Conservation (phyloP, 495 filamentous ascomycete genomes). For the Aspergillus avenaceus region DNA sequence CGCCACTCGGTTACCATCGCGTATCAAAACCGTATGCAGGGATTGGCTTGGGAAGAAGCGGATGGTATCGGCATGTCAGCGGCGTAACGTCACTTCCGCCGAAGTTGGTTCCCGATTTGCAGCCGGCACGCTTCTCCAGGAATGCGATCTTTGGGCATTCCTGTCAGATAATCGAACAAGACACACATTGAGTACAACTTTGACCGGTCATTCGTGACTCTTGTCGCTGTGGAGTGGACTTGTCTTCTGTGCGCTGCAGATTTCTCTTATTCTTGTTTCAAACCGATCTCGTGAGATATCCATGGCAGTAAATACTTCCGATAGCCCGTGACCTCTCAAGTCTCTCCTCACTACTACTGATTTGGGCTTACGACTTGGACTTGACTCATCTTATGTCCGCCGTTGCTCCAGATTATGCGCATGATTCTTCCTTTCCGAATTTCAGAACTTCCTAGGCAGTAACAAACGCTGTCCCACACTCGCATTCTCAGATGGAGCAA, state of each 20-base stretch:
- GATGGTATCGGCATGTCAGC: constrained; percentile 40
- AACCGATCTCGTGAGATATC: constrained; percentile 1
- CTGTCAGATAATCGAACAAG: constrained; percentile 1
- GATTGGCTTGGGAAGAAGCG: constrained; percentile 1
- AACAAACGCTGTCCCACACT: constrained; percentile 18
- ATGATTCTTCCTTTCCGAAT: constrained; percentile 10
- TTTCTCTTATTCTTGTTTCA: background rate
- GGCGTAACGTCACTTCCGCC: constrained; percentile 20
- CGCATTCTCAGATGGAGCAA: constrained; percentile 31
- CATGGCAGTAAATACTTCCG: constrained; percentile 25
- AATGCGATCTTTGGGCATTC: constrained; percentile 6
- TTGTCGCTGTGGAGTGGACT: background rate
- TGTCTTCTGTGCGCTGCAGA: background rate
- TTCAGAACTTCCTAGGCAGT: constrained; percentile 5
- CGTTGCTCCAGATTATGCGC: constrained; percentile 28
- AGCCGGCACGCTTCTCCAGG: constrained; percentile 20
- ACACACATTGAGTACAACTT: background rate
- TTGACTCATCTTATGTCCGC: constrained; percentile 24
- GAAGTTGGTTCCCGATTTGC: constrained; percentile 11
- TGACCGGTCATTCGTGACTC: background rate
- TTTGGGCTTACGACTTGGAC: constrained; percentile 5
- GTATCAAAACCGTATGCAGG: constrained; percentile 19
- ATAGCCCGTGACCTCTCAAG: constrained; percentile 28
- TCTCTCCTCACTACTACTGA: constrained; percentile 9
- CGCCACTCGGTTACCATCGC: constrained; percentile 15